Conservation (phyloP, 208 protist genomes). For the Crithidia thermophila region DNA sequence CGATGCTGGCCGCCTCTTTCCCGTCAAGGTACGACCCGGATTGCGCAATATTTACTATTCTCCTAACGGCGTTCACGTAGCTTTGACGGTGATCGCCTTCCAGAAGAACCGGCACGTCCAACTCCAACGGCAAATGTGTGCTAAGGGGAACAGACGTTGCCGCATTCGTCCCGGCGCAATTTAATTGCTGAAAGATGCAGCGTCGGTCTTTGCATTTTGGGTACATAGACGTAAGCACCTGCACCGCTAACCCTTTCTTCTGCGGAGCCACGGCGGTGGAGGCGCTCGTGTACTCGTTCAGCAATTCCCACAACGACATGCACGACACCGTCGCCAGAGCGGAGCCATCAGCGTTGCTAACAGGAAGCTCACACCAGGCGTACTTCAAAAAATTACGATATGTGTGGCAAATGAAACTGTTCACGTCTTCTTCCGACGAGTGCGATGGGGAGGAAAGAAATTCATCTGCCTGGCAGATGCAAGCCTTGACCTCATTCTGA, state of each 20-base stretch:
- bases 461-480: constrained; percentile 26
- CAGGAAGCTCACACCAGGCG: constrained; percentile 45
- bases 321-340: constrained; percentile 74
- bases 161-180: constrained; percentile 15
- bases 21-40: constrained; percentile 12
- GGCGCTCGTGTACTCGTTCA: constrained; percentile 55
- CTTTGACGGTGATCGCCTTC: neutral
- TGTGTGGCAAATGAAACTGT: neutral
- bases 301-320: constrained; percentile 82
- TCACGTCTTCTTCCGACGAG: neutral
- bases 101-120: neutral
- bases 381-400: constrained; percentile 22
- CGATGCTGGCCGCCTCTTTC: constrained; percentile 12
- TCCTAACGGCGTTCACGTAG: constrained; percentile 2
- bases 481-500: constrained; percentile 26
- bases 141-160: constrained; percentile 31
- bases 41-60: constrained; percentile 10
- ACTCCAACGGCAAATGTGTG: constrained; percentile 18
- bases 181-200: constrained; percentile 71
- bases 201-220: constrained; percentile 79
- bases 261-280: constrained; percentile 20
- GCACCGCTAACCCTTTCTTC: constrained; percentile 50
- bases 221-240: constrained; percentile 62
- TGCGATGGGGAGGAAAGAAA: constrained; percentile 4
- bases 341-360: constrained; percentile 48